Base-by-base conservation (phyloP, 495 filamentous ascomycete genomes). In the Penicillium canariense region DNA sequence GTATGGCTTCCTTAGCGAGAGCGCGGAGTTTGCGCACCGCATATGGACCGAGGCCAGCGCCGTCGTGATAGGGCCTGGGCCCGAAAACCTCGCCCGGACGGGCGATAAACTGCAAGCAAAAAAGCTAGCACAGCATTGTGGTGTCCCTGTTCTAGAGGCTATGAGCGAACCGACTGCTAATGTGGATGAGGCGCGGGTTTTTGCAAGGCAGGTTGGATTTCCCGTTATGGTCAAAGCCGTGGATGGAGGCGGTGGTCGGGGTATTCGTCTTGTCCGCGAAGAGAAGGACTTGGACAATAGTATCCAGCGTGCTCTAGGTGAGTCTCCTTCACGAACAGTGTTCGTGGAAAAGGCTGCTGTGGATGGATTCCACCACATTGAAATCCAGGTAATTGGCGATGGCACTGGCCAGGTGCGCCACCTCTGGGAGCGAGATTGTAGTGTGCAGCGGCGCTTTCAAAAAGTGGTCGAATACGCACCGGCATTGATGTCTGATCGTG, bases 1-100 rank as follows among this genome's bases (percentile, higher is more conserved):
- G 0, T 86, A 86, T 68, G 83, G 83, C 9, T 86, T 85, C 50
- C 69, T 86, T 3, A 82, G 80, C 23, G 83, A 86, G 59, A 82
- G 74, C 48, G 64, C 77, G 12, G 79, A 81, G 2, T 82, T 86
- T 52, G 70, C 80, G 0, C 54, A 54, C 14, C 71, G 74, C 17
- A 79, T 83, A 76, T 78, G 71, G 67, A 64, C 78, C 9, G 76
- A 81, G 56, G 75, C 71, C 12, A 68, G 74, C 1, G 62, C 74
- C 14, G 54, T 72, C 2, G 79, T 85, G 4, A 74, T 86, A 22
- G 83, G 83, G 10, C 82, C 82, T 12, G 78, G 80, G 1, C 66
- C 69, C 51, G 73, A 77, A 38, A 76, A 75, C 32, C 70, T 86
- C 17, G 66, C 68, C 0, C 61, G 65, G 14, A 84, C 81, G 0